These are phyloP conservation scores for Malassezia restricta DNA, from an alignment of 1,284 basidiomycete species.

Conservation along the genomic window DNA sequence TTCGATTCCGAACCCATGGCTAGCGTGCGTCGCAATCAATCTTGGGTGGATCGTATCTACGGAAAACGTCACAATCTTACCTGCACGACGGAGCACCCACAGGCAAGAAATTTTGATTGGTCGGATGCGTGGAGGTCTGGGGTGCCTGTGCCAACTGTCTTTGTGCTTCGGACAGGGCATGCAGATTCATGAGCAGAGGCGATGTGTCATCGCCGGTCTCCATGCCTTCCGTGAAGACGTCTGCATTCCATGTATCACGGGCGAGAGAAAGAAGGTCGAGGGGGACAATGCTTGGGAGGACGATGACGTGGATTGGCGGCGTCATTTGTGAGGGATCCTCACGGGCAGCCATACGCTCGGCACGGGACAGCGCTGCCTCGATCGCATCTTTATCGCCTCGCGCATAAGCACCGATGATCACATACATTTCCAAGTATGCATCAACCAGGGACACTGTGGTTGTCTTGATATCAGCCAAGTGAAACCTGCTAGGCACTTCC, in stretches of 20 bases:
- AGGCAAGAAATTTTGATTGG: slow-evolving; percentile 3
- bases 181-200: slow-evolving; percentile 6
- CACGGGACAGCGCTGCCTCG: slow-evolving; percentile 19
- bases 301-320: slow-evolving; percentile 30
- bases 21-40: not conserved
- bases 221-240: not conserved
- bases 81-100: not conserved
- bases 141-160: not conserved
- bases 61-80: not conserved
- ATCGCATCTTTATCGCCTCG: slow-evolving; percentile 19
- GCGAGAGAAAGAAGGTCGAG: slow-evolving; percentile 21
- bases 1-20: not conserved
- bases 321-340: slow-evolving; percentile 1
- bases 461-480: slow-evolving; percentile 11
- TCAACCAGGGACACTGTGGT: slow-evolving; percentile 24
- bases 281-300: slow-evolving; percentile 26
- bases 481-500: slow-evolving; percentile 4
- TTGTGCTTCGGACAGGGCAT: slow-evolving; percentile 4
- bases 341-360: slow-evolving; percentile 16
- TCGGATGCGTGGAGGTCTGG: not conserved
- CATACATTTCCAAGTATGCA: slow-evolving; percentile 24
- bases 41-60: not conserved
- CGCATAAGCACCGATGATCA: slow-evolving; percentile 28
- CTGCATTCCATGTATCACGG: slow-evolving; percentile 23
- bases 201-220: not conserved